These are phyloP conservation scores for Scheffersomyces quercinus DNA, from an alignment of 1,139 yeast genomes.

Conservation along the genomic window DNA sequence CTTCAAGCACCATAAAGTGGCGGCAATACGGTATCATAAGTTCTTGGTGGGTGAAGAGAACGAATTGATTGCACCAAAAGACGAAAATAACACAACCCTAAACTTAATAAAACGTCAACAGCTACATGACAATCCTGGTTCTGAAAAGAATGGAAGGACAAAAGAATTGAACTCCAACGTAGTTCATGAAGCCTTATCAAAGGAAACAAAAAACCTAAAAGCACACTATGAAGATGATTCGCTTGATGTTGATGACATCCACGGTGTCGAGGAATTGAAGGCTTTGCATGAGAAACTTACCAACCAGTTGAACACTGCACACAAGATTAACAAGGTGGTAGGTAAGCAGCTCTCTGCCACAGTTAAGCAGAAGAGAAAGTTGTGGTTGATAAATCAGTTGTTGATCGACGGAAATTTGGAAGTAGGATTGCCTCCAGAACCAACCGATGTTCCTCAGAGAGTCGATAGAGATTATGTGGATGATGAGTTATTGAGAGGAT, in stretches of 20 bases:
- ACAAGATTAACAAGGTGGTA: constrained; percentile 49
- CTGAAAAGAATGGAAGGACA: constrained; percentile 7
- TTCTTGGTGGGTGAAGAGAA: constrained; percentile 16
- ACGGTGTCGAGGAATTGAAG: constrained; percentile 20
- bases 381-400: constrained; percentile 60
- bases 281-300: constrained; percentile 19
- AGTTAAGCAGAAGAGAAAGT: constrained; percentile 38
- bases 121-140: constrained; percentile 9
- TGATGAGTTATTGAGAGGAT: constrained; percentile 22
- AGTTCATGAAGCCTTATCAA: constrained; percentile 7
- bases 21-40: constrained; percentile 31
- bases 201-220: constrained; percentile 6
- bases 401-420: constrained; percentile 52
- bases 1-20: constrained; percentile 36
- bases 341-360: constrained; percentile 39
- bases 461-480: constrained; percentile 34
- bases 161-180: constrained; percentile 2
- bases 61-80: constrained; percentile 6
- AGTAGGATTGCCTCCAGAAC: constrained; percentile 35
- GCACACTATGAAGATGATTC: constrained; percentile 5
- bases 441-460: constrained; percentile 18
- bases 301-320: constrained; percentile 40
- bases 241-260: constrained; percentile 15
- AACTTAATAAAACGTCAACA: constrained; percentile 16
- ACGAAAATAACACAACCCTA: constrained; percentile 5